Evolutionary conservation across 2,329 filamentous ascomycete species (phyloP).

Genomic region (Diaporthe citriasiana): DNA sequence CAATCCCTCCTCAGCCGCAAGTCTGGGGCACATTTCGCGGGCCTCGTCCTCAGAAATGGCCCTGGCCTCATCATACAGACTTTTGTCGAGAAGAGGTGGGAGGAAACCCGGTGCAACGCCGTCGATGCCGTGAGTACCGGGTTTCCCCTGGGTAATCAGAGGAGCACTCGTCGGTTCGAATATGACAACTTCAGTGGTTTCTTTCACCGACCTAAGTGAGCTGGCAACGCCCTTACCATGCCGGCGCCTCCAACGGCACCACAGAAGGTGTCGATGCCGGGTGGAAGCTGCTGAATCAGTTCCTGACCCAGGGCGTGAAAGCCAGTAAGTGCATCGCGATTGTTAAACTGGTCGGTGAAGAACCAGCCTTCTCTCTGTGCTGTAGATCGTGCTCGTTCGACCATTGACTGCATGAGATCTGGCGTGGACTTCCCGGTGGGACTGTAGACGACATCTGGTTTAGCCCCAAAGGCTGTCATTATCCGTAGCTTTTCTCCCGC

Average conservation of each 20-base stretch:
- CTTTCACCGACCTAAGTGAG: background rate
- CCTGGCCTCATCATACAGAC: background rate
- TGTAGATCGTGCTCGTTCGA: background rate
- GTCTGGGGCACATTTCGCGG: background rate
- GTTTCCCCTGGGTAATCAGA: background rate
- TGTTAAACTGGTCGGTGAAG: slow-evolving; percentile 1
- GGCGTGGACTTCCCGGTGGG: background rate
- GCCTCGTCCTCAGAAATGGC: background rate
- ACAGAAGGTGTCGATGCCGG: background rate
- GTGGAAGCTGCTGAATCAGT: background rate
- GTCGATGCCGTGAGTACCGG: background rate
- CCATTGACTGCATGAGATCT: background rate
- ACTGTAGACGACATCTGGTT: background rate
- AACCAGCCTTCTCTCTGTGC: background rate
- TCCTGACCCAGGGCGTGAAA: background rate
- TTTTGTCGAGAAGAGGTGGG: background rate
- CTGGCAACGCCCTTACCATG: background rate
- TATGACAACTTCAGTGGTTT: background rate
- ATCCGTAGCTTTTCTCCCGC: background rate
- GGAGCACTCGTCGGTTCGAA: background rate
- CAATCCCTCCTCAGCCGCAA: background rate
- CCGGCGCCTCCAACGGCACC: background rate
- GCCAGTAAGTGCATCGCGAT: background rate
- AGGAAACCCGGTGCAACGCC: background rate
- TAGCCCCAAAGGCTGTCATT: background rate